Evolutionary conservation across 2,329 filamentous ascomycete species (phyloP).

Genomic region (Shiraia sp.): DNA sequence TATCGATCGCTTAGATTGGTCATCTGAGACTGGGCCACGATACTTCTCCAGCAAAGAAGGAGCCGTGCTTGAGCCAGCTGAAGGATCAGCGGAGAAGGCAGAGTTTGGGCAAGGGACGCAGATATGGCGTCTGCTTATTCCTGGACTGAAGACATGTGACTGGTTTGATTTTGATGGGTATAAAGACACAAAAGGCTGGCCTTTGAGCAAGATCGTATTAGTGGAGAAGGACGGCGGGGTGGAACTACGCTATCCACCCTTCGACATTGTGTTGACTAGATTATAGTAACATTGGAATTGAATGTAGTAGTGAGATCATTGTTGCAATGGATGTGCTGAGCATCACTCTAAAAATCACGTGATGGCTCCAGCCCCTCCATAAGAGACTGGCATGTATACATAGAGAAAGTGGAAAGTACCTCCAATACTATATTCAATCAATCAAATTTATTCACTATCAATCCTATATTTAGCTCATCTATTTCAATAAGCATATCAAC

Average conservation of each 20-base stretch:
- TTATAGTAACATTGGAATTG: too few species aligned
- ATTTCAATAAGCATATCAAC: too few species aligned
- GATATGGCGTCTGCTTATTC: slow-evolving; percentile 32
- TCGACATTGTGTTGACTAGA: slow-evolving; percentile 26
- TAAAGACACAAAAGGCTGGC: slow-evolving; percentile 37
- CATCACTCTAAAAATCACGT: too few species aligned
- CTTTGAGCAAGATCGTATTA: slow-evolving; percentile 33
- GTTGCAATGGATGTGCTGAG: too few species aligned
- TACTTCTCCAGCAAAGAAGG: slow-evolving; percentile 29
- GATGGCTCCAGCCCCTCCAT: too few species aligned
- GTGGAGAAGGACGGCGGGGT: slow-evolving; percentile 21
- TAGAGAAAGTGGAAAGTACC: too few species aligned
- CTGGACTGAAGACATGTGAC: slow-evolving; percentile 30
- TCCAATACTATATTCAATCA: too few species aligned
- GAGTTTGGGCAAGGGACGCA: slow-evolving; percentile 30
- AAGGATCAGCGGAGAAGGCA: slow-evolving; percentile 24
- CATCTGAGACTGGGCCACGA: slow-evolving; percentile 10
- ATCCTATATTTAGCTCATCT: too few species aligned
- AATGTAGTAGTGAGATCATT: background rate
- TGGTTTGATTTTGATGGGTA: slow-evolving; percentile 43
- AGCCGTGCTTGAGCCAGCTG: slow-evolving; percentile 29
- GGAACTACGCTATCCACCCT: slow-evolving; percentile 36
- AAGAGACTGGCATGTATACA: too few species aligned
- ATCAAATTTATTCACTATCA: too few species aligned
- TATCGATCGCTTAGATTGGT: slow-evolving; percentile 33